Base-by-base conservation (phyloP, 495 filamentous ascomycete genomes). In the Hypoxylon trugodes region DNA sequence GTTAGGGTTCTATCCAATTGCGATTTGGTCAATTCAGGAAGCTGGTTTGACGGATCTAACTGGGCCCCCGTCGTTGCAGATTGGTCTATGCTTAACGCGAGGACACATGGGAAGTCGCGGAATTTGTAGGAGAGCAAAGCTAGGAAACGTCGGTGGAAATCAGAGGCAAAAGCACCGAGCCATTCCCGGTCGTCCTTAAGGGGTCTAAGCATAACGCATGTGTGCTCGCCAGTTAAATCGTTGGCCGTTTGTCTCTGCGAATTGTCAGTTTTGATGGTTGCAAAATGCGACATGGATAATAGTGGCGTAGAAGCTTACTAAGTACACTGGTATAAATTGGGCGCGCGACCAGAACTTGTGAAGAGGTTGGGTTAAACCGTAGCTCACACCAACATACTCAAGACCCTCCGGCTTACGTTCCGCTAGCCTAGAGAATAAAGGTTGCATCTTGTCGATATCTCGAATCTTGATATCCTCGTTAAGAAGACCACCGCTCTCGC, bases 141-240 rank as follows among this genome's bases (percentile, higher is more conserved):
- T 37, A 96, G 80, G 76, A 99, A 96, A 24, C 96, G 87, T 52
- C 85, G 85, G 62, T 97, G 94, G 83, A 97, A 99, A 74, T 99
- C 96, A 42, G 86, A 85, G 6, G 94, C 82, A 69, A 93, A 99
- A 6, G 92, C 92, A 30, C 90, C 90, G 9, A 97, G 82, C 95
- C 96, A 98, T 65, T 80, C 82, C 40, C 78, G 81, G 63, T 97
- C 92, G 9, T 77, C 83, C 35, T 86, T 83, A 0, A 93, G 78
- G 4, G 90, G 88, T 48, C 91, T 87, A 26, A 99, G 83, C 96
- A 99, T 99, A 28, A 99, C 93, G 73, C 93, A 97, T 0, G 94
- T 93, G 68, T 99, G 94, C 77, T 99, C 96, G 60, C 96, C 96
- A 0, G 95, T 99, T 21, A 99, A 82, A 41, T 97, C 91, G 69